Evolutionary conservation across 1,284 basidiomycete genomes (phyloP).

Genomic region (Ustilago bromivora): DNA sequence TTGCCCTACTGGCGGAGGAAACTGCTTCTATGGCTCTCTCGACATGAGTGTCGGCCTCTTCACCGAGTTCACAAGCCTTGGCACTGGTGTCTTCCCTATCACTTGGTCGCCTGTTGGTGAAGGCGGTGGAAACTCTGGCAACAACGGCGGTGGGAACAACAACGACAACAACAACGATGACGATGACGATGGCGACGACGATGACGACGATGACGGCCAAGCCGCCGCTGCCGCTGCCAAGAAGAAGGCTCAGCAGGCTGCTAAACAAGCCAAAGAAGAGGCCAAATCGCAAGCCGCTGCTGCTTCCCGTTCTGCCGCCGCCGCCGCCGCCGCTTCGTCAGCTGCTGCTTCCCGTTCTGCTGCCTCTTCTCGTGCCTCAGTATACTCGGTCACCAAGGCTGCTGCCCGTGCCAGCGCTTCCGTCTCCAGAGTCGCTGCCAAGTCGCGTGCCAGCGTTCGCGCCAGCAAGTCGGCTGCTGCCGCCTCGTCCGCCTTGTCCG

Average conservation of each 20-base stretch:
- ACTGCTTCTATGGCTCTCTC: constrained; percentile 59
- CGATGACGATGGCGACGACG: neutral
- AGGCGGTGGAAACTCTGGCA: constrained; percentile 26
- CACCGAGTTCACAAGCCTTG: constrained; percentile 53
- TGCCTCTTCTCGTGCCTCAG: constrained; percentile 47
- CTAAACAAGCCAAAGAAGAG: constrained; percentile 31
- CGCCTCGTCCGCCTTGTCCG: constrained; percentile 25
- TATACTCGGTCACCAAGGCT: constrained; percentile 46
- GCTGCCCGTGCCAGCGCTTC: constrained; percentile 45
- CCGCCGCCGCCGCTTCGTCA: constrained; percentile 36
- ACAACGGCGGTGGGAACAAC: constrained; percentile 19
- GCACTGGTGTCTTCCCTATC: constrained; percentile 58
- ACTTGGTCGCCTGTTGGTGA: constrained; percentile 59
- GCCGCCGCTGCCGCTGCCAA: constrained; percentile 22
- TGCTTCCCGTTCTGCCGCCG: constrained; percentile 30
- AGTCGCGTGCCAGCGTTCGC: constrained; percentile 32
- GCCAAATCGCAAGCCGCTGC: constrained; percentile 34
- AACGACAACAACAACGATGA: constrained; percentile 17
- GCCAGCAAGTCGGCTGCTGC: constrained; percentile 44
- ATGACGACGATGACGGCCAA: constrained; percentile 1
- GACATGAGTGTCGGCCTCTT: constrained; percentile 65
- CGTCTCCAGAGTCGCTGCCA: constrained; percentile 31
- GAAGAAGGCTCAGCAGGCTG: constrained; percentile 40
- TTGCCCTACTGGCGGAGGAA: constrained; percentile 59
- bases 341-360: constrained; percentile 47